Percentiles rank a stretch among this genome's conserved stretches.
Evolutionary conservation across 805 yeast genomes (phyloP).

Genomic region (Schizosaccharomyces pombe): DNA sequence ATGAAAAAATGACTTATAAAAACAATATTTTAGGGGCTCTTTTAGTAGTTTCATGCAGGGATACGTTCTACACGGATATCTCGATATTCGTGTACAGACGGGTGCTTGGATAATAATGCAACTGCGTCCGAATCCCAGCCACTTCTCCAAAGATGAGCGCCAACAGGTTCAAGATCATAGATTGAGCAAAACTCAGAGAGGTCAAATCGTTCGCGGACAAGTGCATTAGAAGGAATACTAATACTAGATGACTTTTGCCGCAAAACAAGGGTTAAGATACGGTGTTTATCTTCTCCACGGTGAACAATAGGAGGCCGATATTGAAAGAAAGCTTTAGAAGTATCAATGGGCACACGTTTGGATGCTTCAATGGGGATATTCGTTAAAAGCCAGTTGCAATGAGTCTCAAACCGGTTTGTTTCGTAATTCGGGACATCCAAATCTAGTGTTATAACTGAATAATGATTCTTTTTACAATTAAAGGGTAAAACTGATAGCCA

Average conservation of each 20-base stretch:
- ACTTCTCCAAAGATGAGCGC: background rate
- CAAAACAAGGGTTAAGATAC: background rate
- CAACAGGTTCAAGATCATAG: background rate
- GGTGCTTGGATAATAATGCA: background rate
- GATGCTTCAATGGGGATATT: background rate
- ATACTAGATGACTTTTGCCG: background rate
- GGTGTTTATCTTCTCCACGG: background rate
- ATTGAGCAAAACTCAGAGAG: background rate
- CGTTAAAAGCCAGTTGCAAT: background rate
- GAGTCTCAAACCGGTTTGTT: slow-evolving; percentile 9
- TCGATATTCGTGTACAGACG: background rate
- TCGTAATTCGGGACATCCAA: slow-evolving; percentile 73
- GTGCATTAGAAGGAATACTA: background rate
- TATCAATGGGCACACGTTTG: background rate
- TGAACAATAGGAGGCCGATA: background rate
- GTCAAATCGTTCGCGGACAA: background rate
- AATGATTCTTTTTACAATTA: slow-evolving; percentile 30
- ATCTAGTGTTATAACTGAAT: slow-evolving; percentile 62
- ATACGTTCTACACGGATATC: background rate
- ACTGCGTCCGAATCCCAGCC: background rate
- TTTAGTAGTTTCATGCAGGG: background rate
- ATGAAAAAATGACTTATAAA: no score
- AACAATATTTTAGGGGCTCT: no score
- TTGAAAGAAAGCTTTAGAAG: background rate
- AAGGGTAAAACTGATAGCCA: slow-evolving; percentile 52